These are phyloP conservation scores for Zangia roseola DNA, from an alignment of 768 basidiomycete genomes.

Conservation along the genomic window DNA sequence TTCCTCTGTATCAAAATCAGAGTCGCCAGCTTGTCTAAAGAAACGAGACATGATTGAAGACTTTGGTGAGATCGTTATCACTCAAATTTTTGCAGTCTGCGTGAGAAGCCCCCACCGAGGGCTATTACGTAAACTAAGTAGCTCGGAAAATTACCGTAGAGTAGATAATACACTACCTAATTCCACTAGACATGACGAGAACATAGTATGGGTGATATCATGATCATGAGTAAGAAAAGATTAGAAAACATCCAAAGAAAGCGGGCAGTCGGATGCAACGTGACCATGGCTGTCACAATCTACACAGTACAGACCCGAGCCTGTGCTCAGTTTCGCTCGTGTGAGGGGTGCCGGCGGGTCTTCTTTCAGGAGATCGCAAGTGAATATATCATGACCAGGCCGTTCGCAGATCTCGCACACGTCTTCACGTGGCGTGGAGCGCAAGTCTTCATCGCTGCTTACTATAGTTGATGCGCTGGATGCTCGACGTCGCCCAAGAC, in stretches of 20 bases:
- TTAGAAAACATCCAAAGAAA: constrained; percentile 86
- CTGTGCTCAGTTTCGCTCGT: constrained; percentile 13
- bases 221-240: constrained; percentile 5
- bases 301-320: constrained; percentile 60
- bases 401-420: constrained; percentile 87
- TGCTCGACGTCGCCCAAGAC: constrained; percentile 24
- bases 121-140: constrained; percentile 16
- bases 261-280: constrained; percentile 72
- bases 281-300: constrained; percentile 86
- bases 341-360: constrained; percentile 36
- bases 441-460: constrained; percentile 22
- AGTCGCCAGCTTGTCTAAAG: constrained; percentile 83
- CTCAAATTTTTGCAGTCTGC: constrained; percentile 18
- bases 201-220: constrained; percentile 4
- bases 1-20: constrained; percentile 69
- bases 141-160: no score
- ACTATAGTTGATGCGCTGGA: constrained; percentile 25
- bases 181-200: constrained; percentile 11
- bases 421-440: constrained; percentile 31
- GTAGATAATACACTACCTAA: constrained; percentile 22
- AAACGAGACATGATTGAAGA: constrained; percentile 74
- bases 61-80: constrained; percentile 28
- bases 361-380: constrained; percentile 71
- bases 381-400: constrained; percentile 84
- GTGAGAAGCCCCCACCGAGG: constrained; percentile 14